phyloP scores from a whole-genome alignment of 495 filamentous ascomycete genomes.

The Penicillium pulvis region DNA sequence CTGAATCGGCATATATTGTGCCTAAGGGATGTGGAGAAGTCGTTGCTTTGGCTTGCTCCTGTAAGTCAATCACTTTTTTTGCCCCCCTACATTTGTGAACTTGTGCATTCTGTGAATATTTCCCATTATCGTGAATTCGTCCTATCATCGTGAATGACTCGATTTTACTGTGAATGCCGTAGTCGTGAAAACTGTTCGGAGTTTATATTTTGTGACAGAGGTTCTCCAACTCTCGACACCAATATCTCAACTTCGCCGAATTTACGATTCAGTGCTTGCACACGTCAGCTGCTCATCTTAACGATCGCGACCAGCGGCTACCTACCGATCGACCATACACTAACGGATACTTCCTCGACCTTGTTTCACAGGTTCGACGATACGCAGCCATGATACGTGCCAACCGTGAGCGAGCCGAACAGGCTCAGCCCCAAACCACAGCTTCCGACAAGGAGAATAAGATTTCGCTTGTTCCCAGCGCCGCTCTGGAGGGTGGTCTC shows the following conservation, averaged over 20 bases:
- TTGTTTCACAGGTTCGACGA: conserved; percentile 79
- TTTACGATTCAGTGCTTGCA: conserved; percentile 83
- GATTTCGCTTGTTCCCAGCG: conserved; percentile 40
- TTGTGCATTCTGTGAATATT: not conserved
- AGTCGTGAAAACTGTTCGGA: conserved; percentile 13
- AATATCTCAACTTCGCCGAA: conserved; percentile 84
- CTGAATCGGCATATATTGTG: conserved; percentile 78
- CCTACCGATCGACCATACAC: conserved; percentile 84
- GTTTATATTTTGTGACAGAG: conserved; percentile 62
- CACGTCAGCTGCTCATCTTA: conserved; percentile 75
- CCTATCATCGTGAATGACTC: no score
- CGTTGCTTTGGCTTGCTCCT: conserved; percentile 79
- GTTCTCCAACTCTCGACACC: conserved; percentile 62
- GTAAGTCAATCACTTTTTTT: conserved; percentile 63
- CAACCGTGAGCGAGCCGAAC: conserved; percentile 41
- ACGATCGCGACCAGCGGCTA: conserved; percentile 77
- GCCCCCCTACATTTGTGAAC: not conserved
- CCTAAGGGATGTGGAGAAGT: conserved; percentile 88
- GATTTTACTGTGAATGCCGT: no score
- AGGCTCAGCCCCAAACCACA: conserved; percentile 12
- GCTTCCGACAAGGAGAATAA: conserved; percentile 7
- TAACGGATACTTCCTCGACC: conserved; percentile 91
- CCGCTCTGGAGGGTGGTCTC: conserved; percentile 75
- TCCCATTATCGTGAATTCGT: no score
- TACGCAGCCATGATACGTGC: conserved; percentile 66